Evolutionary conservation across 2,329 filamentous ascomycete genomes (phyloP).

Genomic region (Triangularia verruculosa): DNA sequence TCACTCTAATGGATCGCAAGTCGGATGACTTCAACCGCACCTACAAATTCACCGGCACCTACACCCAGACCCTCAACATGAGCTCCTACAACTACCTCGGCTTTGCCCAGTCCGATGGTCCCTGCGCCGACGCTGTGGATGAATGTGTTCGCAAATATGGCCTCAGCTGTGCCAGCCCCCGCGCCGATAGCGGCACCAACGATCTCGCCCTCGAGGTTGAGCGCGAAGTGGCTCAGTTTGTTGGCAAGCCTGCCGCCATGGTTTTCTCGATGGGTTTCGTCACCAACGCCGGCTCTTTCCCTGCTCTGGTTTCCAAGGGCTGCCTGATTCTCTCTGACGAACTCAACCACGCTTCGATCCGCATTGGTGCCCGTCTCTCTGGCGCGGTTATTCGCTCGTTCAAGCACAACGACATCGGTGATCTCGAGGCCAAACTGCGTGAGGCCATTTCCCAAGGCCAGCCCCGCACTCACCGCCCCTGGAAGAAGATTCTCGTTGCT

Average conservation of each 20-base stretch:
- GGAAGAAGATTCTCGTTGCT: conserved; percentile 98
- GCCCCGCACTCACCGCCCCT: conserved; percentile 94
- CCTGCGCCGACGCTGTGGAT: conserved; percentile 91
- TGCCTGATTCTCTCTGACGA: conserved; percentile 95
- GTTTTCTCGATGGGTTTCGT: conserved; percentile 99
- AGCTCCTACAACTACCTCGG: conserved; percentile 99
- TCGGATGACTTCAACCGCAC: conserved; percentile 89
- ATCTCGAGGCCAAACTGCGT: conserved; percentile 80
- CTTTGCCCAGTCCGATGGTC: conserved; percentile 95
- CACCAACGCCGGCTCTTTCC: conserved; percentile 91
- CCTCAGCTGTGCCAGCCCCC: conserved; percentile 75
- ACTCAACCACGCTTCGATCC: conserved; percentile 96
- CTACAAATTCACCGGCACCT: conserved; percentile 85
- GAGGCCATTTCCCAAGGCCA: conserved; percentile 96
- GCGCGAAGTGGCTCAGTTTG: conserved; percentile 81
- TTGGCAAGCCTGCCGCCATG: conserved; percentile 92
- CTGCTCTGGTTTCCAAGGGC: conserved; percentile 86
- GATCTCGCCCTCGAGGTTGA: conserved; percentile 90
- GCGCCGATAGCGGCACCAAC: conserved; percentile 79
- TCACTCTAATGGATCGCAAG: conserved; percentile 86
- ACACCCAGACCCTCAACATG: conserved; percentile 94
- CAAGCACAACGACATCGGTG: conserved; percentile 93
- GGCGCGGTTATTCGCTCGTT: conserved; percentile 94
- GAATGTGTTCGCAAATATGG: conserved; percentile 81
- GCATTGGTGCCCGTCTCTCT: conserved; percentile 88